phyloP scores from a whole-genome alignment of 805 yeast genomes.

The Yamadazyma sp. region DNA sequence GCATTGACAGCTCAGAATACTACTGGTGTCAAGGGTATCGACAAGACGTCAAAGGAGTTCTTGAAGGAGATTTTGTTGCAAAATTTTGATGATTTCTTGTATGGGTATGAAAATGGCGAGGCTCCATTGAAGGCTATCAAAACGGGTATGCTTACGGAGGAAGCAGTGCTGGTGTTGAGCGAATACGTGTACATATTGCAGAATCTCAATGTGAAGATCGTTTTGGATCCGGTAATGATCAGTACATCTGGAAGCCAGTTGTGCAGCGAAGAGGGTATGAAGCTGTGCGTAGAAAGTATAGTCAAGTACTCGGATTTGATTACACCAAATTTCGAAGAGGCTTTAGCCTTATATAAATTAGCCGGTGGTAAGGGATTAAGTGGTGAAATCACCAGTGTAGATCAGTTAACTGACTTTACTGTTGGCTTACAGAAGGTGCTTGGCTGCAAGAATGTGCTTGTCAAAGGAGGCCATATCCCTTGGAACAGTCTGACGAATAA shows the following conservation, averaged over 20 bases:
- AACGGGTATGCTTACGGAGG: conserved; percentile 71
- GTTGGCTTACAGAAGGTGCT: conserved; percentile 23
- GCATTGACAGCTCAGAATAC: conserved; percentile 84
- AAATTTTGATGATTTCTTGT: conserved; percentile 56
- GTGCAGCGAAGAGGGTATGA: conserved; percentile 47
- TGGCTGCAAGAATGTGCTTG: conserved; percentile 53
- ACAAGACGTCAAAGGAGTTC: conserved; percentile 42
- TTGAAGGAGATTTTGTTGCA: conserved; percentile 51
- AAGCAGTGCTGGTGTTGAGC: conserved; percentile 50
- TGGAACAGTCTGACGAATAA: conserved; percentile 23
- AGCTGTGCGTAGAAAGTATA: conserved; percentile 41
- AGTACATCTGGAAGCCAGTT: conserved; percentile 74
- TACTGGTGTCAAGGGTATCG: conserved; percentile 42
- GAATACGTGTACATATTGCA: conserved; percentile 34
- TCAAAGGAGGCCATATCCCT: conserved; percentile 82
- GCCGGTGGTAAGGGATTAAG: conserved; percentile 22
- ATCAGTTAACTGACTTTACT: conserved; percentile 28
- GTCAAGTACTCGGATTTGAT: conserved; percentile 56
- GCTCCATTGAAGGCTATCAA: conserved; percentile 61
- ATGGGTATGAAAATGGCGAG: conserved; percentile 19
- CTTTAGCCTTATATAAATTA: conserved; percentile 40
- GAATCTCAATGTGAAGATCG: conserved; percentile 34
- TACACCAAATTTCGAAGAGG: conserved; percentile 79
- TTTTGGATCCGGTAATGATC: conserved; percentile 83
- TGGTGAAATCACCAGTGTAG: conserved; percentile 20